Evolutionary conservation across 2,329 filamentous ascomycete genomes (phyloP).

Genomic region (Chrysoporthe austroafricana): DNA sequence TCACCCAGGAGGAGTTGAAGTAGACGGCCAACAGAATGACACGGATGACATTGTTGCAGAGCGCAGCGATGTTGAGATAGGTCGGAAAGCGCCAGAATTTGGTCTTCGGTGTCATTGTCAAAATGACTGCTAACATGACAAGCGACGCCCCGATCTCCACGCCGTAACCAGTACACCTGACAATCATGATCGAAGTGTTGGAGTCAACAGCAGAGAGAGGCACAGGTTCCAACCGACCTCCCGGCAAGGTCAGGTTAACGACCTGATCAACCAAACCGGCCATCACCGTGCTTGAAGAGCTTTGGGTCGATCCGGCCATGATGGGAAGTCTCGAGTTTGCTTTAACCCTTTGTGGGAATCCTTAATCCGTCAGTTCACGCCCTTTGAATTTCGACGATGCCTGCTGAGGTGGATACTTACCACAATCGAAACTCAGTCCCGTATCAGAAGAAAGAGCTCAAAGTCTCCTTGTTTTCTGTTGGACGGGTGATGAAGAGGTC

Average conservation of each 20-base stretch:
- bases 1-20: constrained; percentile 62
- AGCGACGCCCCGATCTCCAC: constrained; percentile 71
- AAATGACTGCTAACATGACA: constrained; percentile 66
- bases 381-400: background rate
- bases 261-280: constrained; percentile 7
- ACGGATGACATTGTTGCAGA: constrained; percentile 65
- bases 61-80: constrained; percentile 64
- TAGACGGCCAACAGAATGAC: constrained; percentile 60
- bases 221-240: constrained; percentile 9
- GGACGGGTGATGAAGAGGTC: background rate
- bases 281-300: background rate
- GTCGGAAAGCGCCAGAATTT: constrained; percentile 70
- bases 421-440: too few relatives aligned
- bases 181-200: constrained; percentile 39
- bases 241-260: constrained; percentile 17
- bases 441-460: background rate
- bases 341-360: background rate
- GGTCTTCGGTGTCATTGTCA: constrained; percentile 67
- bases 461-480: background rate
- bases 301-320: constrained; percentile 1
- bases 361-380: background rate
- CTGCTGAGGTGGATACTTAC: background rate
- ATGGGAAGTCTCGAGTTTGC: background rate
- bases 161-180: constrained; percentile 65
- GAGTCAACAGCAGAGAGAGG: constrained; percentile 35